Percentiles rank a stretch among this genome's conserved stretches.
phyloP scores from a whole-genome alignment of 495 filamentous ascomycete genomes.

The Talaromyces thailandensis region DNA sequence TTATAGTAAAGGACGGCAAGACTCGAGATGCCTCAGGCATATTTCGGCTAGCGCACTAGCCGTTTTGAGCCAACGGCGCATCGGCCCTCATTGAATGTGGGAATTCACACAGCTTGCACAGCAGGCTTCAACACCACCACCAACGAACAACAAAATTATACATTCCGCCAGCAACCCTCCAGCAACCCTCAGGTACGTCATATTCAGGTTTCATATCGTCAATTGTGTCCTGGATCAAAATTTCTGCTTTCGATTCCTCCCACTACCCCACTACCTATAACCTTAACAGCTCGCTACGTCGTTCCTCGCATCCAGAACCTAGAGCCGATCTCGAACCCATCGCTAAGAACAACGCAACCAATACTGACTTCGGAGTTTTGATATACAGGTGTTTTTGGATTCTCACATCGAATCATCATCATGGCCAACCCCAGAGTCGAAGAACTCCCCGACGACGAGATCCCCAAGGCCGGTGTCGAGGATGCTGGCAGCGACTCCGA shows the following conservation, averaged over 20 bases:
- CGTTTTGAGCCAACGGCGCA: slow-evolving; percentile 33
- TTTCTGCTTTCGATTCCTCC: background rate
- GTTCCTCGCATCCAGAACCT: background rate
- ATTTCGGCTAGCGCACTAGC: slow-evolving; percentile 42
- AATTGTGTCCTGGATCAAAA: background rate
- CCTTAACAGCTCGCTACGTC: background rate
- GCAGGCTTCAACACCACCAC: slow-evolving; percentile 22
- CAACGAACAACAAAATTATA: slow-evolving; percentile 29
- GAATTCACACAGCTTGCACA: slow-evolving; percentile 36
- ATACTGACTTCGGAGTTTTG: background rate
- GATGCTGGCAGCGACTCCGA: slow-evolving; percentile 75
- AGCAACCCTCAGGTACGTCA: slow-evolving; percentile 32
- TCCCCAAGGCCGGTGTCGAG: slow-evolving; percentile 64
- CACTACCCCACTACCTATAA: background rate
- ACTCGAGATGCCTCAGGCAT: slow-evolving; percentile 20
- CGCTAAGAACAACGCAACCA: background rate
- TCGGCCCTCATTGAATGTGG: slow-evolving; percentile 8
- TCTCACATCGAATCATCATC: slow-evolving; percentile 23
- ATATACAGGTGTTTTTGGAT: background rate
- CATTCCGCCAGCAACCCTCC: slow-evolving; percentile 28
- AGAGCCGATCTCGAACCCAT: background rate
- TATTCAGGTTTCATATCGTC: slow-evolving; percentile 7
- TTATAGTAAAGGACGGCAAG: background rate
- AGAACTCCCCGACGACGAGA: slow-evolving; percentile 83
- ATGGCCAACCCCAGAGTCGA: slow-evolving; percentile 98